Base-by-base conservation (phyloP, 2,329 filamentous ascomycete species). In the Phyllosticta capitalensis region DNA sequence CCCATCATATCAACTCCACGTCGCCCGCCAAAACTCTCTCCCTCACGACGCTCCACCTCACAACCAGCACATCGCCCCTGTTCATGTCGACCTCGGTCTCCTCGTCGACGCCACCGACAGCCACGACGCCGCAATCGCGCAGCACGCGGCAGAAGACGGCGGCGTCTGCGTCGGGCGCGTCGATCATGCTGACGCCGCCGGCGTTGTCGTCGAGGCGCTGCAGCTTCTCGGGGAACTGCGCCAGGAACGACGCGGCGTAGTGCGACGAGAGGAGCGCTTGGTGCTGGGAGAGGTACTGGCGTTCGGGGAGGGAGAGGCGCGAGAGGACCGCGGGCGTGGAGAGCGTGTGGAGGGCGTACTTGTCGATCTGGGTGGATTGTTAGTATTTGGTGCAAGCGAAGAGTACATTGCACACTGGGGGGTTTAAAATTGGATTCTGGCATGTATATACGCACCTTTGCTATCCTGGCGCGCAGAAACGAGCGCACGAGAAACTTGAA, bases 121-220 rank as follows among this genome's bases (percentile, higher is more conserved):
- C 68, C 20, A 78, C 75, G 12, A 85, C 81, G 5, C 81, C 76
- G 2, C 78, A 76, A 67, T 88, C 83, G 58, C 78, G 79, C 57
- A 92, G 74, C 54, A 89, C 80, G 62, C 92, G 80, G 49, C 91
- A 84, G 72, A 99, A 96, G 1, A 97, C 92, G 7, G 90, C 90
- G 1, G 83, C 80, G 62, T 94, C 88, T 54, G 85, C 75, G 70
- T 97, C 94, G 0, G 94, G 94, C 1, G 83, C 79, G 69, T 96
- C 91, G 28, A 97, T 84, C 94, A 99, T 99, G 75, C 83, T 91
- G 60, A 92, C 86, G 9, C 92, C 92, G 28, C 91, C 92, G 0
- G 88, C 86, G 14, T 88, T 89, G 75, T 99, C 94, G 74, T 97
- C 95, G 58, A 99, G 77, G 65, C 91, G 86, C 72, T 92, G 88